Percentiles rank a stretch among this genome's conserved stretches.
Conservation (phyloP, 106 monocot genomes). For the Dioscorea zingiberensis region DNA sequence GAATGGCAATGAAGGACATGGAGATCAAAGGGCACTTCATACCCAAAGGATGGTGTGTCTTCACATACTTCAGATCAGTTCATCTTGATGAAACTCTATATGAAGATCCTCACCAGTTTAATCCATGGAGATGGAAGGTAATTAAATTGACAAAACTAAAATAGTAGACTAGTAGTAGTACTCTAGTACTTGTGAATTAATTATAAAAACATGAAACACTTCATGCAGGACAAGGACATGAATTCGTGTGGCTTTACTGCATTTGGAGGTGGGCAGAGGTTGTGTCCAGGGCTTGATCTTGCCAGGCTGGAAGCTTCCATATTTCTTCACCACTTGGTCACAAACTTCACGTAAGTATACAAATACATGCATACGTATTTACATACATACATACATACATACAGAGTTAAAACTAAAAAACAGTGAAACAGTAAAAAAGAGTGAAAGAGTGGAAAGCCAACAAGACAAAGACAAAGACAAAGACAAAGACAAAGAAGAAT, state of each 20-base stretch:
- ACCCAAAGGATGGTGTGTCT: constrained; percentile 92
- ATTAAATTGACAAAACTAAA: background rate
- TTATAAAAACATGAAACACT: too few species aligned
- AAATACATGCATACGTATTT: background rate
- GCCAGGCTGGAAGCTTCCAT: constrained; percentile 98
- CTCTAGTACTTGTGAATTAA: too few species aligned
- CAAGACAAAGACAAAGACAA: too few species aligned
- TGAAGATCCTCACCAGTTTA: constrained; percentile 62
- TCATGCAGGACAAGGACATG: constrained; percentile 52
- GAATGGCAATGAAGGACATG: constrained; percentile 67
- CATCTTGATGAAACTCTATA: constrained; percentile 71
- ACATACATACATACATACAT: background rate
- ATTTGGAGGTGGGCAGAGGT: constrained; percentile 94
- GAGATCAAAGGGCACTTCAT: constrained; percentile 81
- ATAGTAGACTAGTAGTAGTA: too few species aligned
- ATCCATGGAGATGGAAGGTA: constrained; percentile 99
- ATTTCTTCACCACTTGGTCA: constrained; percentile 92
- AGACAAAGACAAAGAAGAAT: too few species aligned
- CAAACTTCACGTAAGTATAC: constrained; percentile 62
- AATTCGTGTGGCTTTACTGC: constrained; percentile 64
- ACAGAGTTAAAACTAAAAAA: background rate
- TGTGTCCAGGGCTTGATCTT: constrained; percentile 94
- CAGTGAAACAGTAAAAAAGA: background rate
- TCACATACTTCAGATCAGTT: constrained; percentile 82
- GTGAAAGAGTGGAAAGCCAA: too few species aligned